A percentile compares a stretch with the other conserved stretches of the same genome.
These are phyloP conservation scores for Rhododendron kiyosumense DNA, from an alignment of 148 eudicot species.

Conservation along the genomic window DNA sequence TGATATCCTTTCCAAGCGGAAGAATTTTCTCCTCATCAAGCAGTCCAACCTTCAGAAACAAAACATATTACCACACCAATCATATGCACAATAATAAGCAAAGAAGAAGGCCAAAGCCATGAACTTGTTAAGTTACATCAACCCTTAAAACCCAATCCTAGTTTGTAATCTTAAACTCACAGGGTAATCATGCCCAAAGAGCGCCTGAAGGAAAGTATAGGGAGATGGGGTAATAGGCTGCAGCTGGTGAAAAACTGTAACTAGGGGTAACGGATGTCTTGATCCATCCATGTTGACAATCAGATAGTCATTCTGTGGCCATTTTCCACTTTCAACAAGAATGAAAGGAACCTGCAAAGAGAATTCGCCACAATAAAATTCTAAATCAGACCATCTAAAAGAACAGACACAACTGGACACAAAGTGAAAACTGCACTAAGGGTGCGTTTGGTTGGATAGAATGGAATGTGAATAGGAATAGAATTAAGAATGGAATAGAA, in stretches of 20 bases:
- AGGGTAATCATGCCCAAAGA: constrained; percentile 77
- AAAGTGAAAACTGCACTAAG: not conserved
- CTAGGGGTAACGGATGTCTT: constrained; percentile 70
- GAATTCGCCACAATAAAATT: not conserved
- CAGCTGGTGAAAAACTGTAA: constrained; percentile 75
- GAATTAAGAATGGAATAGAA: too few relatives aligned
- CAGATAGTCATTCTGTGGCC: constrained; percentile 52
- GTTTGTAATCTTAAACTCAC: constrained; percentile 38
- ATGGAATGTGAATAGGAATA: too few relatives aligned
- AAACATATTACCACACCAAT: constrained; percentile 2
- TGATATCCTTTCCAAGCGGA: constrained; percentile 79
- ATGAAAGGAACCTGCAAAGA: constrained; percentile 74
- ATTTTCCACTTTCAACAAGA: constrained; percentile 56
- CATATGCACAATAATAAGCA: not conserved
- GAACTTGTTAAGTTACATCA: not conserved
- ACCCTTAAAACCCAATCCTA: not conserved
- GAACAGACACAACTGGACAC: not conserved
- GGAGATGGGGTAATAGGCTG: constrained; percentile 72
- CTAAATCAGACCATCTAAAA: not conserved
- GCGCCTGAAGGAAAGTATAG: constrained; percentile 72
- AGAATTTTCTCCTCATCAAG: constrained; percentile 86
- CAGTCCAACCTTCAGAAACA: constrained; percentile 58
- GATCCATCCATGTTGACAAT: constrained; percentile 81
- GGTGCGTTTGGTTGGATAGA: too few relatives aligned
- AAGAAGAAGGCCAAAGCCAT: not conserved